phyloP scores from a whole-genome alignment of 495 filamentous ascomycete species.

The Astrothelium subdiscretum region DNA sequence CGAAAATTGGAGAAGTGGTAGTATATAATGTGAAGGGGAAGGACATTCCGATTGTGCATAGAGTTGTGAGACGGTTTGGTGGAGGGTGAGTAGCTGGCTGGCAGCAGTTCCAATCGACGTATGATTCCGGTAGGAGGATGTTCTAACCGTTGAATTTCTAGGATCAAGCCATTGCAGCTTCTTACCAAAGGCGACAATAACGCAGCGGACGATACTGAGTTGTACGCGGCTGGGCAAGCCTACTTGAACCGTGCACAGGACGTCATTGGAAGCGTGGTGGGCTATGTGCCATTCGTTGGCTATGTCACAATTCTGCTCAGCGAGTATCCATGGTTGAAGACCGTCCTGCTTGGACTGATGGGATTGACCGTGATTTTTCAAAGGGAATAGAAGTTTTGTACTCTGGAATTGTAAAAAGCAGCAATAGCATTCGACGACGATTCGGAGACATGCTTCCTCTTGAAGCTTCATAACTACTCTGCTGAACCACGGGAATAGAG shows the following conservation, averaged over 20 bases:
- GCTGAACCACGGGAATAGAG: no score
- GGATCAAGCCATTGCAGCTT: slow-evolving; percentile 41
- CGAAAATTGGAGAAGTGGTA: slow-evolving; percentile 75
- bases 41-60: slow-evolving; percentile 90
- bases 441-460: not conserved
- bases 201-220: slow-evolving; percentile 80
- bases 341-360: slow-evolving; percentile 86
- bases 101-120: no score
- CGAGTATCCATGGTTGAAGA: slow-evolving; percentile 97
- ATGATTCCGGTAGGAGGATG: slow-evolving; percentile 25
- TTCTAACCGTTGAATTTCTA: slow-evolving; percentile 4
- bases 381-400: slow-evolving; percentile 49
- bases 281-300: slow-evolving; percentile 89
- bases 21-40: slow-evolving; percentile 90
- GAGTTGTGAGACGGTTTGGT: slow-evolving; percentile 50
- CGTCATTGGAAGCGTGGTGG: slow-evolving; percentile 87
- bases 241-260: slow-evolving; percentile 74
- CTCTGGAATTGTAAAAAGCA: not conserved
- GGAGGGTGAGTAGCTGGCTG: slow-evolving; percentile 28
- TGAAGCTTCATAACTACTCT: no score
- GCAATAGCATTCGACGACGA: not conserved
- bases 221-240: slow-evolving; percentile 76
- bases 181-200: slow-evolving; percentile 99
- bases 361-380: slow-evolving; percentile 88
- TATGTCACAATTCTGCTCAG: slow-evolving; percentile 96